A percentile compares a stretch with the other conserved stretches of the same genome.
phyloP scores from a whole-genome alignment of 2,329 filamentous ascomycete species.

The Fusarium miscanthi region DNA sequence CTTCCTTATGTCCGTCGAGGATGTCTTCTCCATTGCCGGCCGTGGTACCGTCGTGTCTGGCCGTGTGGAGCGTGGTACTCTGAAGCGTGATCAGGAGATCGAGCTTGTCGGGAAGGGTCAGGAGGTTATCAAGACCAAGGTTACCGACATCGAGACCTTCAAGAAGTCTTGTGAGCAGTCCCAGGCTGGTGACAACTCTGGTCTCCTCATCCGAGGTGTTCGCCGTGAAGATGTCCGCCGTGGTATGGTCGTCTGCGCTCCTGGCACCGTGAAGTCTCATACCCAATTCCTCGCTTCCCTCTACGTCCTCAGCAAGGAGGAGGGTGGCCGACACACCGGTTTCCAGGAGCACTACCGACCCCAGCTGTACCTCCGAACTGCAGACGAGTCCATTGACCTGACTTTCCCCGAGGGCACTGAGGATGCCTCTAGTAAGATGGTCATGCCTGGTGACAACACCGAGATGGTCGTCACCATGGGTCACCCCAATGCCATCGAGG shows the following conservation, averaged over 20 bases:
- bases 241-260: slow-evolving; percentile 92
- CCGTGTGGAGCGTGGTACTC: slow-evolving; percentile 92
- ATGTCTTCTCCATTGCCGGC: slow-evolving; percentile 88
- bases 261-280: slow-evolving; percentile 86
- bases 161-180: slow-evolving; percentile 99
- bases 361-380: slow-evolving; percentile 94
- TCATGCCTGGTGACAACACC: slow-evolving; percentile 98
- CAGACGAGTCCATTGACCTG: slow-evolving; percentile 81
- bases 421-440: slow-evolving; percentile 78
- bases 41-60: slow-evolving; percentile 97
- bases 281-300: slow-evolving; percentile 94
- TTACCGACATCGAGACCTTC: slow-evolving; percentile 99
- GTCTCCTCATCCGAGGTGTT: slow-evolving; percentile 93
- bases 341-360: slow-evolving; percentile 97
- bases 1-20: slow-evolving; percentile 98
- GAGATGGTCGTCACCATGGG: slow-evolving; percentile 94
- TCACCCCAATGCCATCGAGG: slow-evolving; percentile 87
- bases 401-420: slow-evolving; percentile 87
- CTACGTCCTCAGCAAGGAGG: slow-evolving; percentile 97
- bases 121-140: slow-evolving; percentile 94
- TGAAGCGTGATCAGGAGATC: slow-evolving; percentile 95
- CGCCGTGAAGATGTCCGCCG: slow-evolving; percentile 94
- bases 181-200: slow-evolving; percentile 96
- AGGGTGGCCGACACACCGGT: slow-evolving; percentile 95
- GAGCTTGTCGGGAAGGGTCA: slow-evolving; percentile 91